Evolutionary conservation across 2,329 filamentous ascomycete genomes (phyloP).

Genomic region (Botrytis tulipae): DNA sequence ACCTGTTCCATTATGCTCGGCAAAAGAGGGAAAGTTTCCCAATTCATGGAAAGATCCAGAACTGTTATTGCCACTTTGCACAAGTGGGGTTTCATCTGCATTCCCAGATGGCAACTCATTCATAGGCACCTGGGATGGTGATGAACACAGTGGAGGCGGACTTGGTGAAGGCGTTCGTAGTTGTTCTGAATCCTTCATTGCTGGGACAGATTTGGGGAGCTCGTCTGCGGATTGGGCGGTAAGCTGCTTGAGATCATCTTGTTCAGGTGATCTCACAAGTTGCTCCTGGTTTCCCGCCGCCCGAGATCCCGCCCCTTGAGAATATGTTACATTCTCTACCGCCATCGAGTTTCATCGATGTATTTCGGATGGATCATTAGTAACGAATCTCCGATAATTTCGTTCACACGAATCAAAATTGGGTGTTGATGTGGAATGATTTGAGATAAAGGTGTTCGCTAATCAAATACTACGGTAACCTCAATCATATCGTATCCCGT

Average conservation of each 20-base stretch:
- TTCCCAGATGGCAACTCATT: background rate
- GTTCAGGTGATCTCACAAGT: conserved; percentile 9
- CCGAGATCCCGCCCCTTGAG: background rate
- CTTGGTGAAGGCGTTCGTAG: conserved; percentile 2
- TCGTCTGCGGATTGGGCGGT: background rate
- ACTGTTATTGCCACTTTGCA: conserved; percentile 24
- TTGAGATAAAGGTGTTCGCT: conserved; percentile 9
- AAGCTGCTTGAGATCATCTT: background rate
- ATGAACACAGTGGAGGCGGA: background rate
- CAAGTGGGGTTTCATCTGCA: conserved; percentile 5
- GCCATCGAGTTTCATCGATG: conserved; percentile 4
- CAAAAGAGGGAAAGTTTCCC: background rate
- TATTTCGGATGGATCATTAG: background rate
- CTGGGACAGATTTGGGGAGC: background rate
- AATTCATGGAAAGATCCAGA: conserved; percentile 22
- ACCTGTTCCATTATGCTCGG: background rate
- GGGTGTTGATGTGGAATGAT: conserved; percentile 1
- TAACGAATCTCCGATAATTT: background rate
- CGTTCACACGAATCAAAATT: background rate
- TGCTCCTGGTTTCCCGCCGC: background rate
- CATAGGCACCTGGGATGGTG: background rate
- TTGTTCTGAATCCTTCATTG: background rate
- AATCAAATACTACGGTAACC: conserved; percentile 11
- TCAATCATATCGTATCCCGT: background rate
- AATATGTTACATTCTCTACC: conserved; percentile 17